Conservation (phyloP, 208 protist species). For the Leishmania arabica region DNA sequence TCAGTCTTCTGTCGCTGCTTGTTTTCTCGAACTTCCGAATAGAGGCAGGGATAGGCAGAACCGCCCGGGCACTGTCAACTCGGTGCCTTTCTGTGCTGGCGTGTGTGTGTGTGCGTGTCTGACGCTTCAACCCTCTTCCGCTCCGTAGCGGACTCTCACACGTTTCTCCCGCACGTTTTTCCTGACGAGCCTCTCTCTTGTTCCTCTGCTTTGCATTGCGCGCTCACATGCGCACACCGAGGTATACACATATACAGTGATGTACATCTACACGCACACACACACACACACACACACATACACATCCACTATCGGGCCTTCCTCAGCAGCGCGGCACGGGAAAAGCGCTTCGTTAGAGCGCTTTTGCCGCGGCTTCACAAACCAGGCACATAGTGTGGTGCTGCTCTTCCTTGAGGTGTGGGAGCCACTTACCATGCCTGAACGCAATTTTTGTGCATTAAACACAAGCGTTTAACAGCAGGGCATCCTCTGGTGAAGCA, state of each 20-base stretch:
- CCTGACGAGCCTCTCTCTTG: not conserved
- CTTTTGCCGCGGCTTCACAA: not conserved
- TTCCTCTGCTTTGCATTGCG: not conserved
- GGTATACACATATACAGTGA: not conserved
- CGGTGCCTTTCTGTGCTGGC: not conserved
- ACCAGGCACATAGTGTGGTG: not conserved
- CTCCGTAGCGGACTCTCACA: not conserved
- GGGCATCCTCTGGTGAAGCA: not conserved
- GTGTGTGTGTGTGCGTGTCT: not conserved
- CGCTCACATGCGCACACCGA: too few species aligned
- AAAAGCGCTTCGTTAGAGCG: not conserved
- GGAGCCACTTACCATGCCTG: not conserved
- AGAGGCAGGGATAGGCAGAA: not conserved
- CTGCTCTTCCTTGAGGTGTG: not conserved
- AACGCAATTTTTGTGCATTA: not conserved
- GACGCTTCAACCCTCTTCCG: not conserved
- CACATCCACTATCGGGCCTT: not conserved
- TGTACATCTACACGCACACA: not conserved
- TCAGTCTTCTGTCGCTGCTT: not conserved
- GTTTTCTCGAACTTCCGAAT: not conserved
- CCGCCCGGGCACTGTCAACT: not conserved
- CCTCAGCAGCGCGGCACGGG: not conserved
- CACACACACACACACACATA: not conserved
- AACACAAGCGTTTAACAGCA: not conserved
- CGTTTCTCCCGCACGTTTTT: not conserved